Evolutionary conservation across 768 basidiomycete species (phyloP), one percentile per base, ranked within the genome.

Genomic region (Termitomyces bulborhizus): DNA sequence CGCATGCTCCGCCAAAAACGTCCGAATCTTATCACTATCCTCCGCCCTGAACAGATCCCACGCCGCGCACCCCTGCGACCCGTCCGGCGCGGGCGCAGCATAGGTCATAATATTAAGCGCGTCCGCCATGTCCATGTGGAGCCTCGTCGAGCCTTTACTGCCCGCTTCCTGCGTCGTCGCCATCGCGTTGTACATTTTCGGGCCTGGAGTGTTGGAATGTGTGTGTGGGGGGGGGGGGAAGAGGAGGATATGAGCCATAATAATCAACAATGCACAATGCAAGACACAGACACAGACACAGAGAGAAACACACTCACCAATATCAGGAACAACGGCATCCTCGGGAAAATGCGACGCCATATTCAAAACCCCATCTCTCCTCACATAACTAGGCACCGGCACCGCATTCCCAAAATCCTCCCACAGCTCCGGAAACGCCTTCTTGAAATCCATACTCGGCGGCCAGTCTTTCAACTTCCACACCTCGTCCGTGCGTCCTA

Each of bases 51-150:
- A 98, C 45, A 98, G 73, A 66, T 97, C 93, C 95, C 95, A 98
- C 0, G 85, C 90, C 0, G 95, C 95, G 60, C 81, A 84, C 3
- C 95, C 95, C 1, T 80, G 79, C 6, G 80, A 78, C 31, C 87
- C 84, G 26, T 88, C 79, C 9, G 73, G 67, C 46, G 77, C 71
- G 1, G 68, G 65, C 6, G 80, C 74, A 8, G 93, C 82, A 65
- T 84, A 85, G 1, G 90, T 80, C 89, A 97, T 90, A 57, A 98
- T 80, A 67, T 98, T 98, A 57, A 97, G 73, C 4, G 95, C 94
- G 62, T 94, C 93, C 0, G 90, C 90, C 83, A 94, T 91, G 68
- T 93, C 92, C 90, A 96, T 93, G 62, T 97, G 95, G 49, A 97
- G 71, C 55, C 90, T 76, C 9, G 94, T 97, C 21, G 90, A 85